Conservation (phyloP, 257 asterid genomes). For the Solanum gandarillasii region DNA sequence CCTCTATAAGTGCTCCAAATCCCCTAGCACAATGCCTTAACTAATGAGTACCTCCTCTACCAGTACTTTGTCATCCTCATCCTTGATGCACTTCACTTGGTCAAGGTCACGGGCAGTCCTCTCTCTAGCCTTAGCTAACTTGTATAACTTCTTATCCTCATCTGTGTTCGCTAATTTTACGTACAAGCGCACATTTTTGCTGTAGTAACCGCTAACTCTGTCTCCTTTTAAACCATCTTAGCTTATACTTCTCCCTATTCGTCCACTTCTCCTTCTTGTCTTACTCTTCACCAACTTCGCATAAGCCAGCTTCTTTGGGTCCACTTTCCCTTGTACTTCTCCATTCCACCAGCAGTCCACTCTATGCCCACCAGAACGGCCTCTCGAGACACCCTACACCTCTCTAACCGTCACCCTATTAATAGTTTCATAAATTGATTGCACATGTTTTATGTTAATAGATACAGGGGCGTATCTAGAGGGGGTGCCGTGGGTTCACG, state of each 20-base stretch:
- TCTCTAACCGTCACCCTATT: not conserved
- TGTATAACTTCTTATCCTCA: not conserved
- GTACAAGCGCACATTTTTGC: not conserved
- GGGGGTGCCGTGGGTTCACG: too few relatives aligned
- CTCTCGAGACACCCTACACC: not conserved
- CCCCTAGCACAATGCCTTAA: not conserved
- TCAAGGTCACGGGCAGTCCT: not conserved
- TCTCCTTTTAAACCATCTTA: not conserved
- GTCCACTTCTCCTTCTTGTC: not conserved
- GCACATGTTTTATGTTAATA: not conserved
- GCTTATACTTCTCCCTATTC: not conserved
- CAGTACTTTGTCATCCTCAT: not conserved
- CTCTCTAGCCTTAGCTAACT: not conserved
- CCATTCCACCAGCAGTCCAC: not conserved
- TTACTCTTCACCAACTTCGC: not conserved
- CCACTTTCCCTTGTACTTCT: not conserved
- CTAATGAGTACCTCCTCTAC: not conserved
- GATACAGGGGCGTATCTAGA: too few relatives aligned
- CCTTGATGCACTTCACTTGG: not conserved
- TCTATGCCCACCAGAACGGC: not conserved
- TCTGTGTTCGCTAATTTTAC: accelerated
- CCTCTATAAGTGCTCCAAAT: not conserved
- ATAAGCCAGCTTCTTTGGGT: not conserved
- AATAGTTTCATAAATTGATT: not conserved
- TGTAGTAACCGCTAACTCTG: not conserved